A percentile compares a stretch with the other conserved stretches of the same genome.
Evolutionary conservation across 306 rosid species (phyloP).

Genomic region (Malus orientalis): DNA sequence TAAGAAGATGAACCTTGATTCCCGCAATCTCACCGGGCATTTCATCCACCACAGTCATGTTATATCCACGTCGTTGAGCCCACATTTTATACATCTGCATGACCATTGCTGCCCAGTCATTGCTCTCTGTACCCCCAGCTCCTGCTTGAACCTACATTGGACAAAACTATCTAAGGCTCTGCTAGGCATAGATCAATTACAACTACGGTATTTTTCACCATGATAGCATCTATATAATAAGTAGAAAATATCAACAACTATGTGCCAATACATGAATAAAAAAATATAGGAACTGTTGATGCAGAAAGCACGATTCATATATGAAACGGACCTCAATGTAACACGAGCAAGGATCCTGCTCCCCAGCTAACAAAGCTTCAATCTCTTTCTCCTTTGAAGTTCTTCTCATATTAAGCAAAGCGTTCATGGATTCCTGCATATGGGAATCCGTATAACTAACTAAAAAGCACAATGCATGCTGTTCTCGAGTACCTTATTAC

Average conservation of each 20-base stretch:
- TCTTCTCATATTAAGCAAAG: slow-evolving; percentile 66
- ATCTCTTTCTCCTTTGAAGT: slow-evolving; percentile 78
- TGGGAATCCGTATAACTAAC: slow-evolving; percentile 18
- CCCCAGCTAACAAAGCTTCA: slow-evolving; percentile 85
- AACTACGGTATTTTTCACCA: slow-evolving; percentile 1
- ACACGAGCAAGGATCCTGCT: slow-evolving; percentile 79
- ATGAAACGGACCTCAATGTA: slow-evolving; percentile 69
- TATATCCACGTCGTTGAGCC: slow-evolving; percentile 68
- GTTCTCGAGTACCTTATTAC: slow-evolving; percentile 7
- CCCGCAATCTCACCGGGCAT: slow-evolving; percentile 96
- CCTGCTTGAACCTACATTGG: slow-evolving; percentile 84
- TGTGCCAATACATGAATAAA: background rate
- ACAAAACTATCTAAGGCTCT: slow-evolving; percentile 5
- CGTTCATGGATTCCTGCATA: slow-evolving; percentile 67
- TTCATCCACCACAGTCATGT: slow-evolving; percentile 74
- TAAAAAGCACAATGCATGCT: slow-evolving; percentile 1
- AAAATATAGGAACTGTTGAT: background rate
- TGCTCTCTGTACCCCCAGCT: slow-evolving; percentile 98
- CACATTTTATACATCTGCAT: slow-evolving; percentile 92
- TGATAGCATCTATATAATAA: background rate
- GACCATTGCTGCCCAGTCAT: slow-evolving; percentile 98
- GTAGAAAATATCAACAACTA: background rate
- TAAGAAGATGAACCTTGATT: slow-evolving; percentile 81
- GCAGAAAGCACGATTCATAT: background rate
- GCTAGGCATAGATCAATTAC: slow-evolving; percentile 1